A percentile compares a stretch with the other conserved stretches of the same genome.
These are phyloP conservation scores for Myxozyma kluyveri DNA, from an alignment of 805 yeast species.

Conservation along the genomic window DNA sequence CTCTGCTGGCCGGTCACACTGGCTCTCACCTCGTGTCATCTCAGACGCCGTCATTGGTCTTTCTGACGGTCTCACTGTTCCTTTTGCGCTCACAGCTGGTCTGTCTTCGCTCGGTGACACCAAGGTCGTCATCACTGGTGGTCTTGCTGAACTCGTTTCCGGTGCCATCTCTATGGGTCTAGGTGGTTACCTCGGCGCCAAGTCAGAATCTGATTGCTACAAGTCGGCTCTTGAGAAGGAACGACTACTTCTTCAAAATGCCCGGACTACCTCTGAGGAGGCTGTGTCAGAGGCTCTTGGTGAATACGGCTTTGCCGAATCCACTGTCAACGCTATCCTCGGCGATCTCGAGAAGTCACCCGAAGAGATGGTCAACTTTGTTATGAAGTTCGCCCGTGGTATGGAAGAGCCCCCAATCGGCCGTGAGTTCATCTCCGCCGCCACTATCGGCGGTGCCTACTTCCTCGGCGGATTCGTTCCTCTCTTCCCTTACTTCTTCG, in stretches of 20 bases:
- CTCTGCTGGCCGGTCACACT: slow-evolving; percentile 7
- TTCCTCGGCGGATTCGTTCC: slow-evolving; percentile 93
- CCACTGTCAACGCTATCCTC: slow-evolving; percentile 69
- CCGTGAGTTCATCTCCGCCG: slow-evolving; percentile 81
- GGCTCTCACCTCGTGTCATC: slow-evolving; percentile 73
- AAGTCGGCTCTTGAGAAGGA: slow-evolving; percentile 30
- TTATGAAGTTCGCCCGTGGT: slow-evolving; percentile 80
- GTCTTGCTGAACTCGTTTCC: slow-evolving; percentile 92
- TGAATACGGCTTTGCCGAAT: slow-evolving; percentile 66
- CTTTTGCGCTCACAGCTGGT: slow-evolving; percentile 98
- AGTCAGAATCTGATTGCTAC: slow-evolving; percentile 57
- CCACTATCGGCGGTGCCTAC: slow-evolving; percentile 86
- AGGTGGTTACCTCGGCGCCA: slow-evolving; percentile 95
- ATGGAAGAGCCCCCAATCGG: slow-evolving; percentile 93
- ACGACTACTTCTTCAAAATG: slow-evolving; percentile 43
- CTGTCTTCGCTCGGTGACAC: slow-evolving; percentile 86
- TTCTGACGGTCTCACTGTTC: slow-evolving; percentile 94
- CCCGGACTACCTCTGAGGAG: slow-evolving; percentile 52
- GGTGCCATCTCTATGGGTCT: slow-evolving; percentile 98
- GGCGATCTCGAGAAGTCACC: slow-evolving; percentile 78
- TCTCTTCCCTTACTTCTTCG: slow-evolving; percentile 84
- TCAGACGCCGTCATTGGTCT: slow-evolving; percentile 90
- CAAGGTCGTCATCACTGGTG: slow-evolving; percentile 92
- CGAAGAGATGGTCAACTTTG: slow-evolving; percentile 75
- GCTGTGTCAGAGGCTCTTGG: slow-evolving; percentile 77